These are phyloP conservation scores for Mortierella sp. DNA, from an alignment of 371 early-diverging fungal species.

Conservation along the genomic window DNA sequence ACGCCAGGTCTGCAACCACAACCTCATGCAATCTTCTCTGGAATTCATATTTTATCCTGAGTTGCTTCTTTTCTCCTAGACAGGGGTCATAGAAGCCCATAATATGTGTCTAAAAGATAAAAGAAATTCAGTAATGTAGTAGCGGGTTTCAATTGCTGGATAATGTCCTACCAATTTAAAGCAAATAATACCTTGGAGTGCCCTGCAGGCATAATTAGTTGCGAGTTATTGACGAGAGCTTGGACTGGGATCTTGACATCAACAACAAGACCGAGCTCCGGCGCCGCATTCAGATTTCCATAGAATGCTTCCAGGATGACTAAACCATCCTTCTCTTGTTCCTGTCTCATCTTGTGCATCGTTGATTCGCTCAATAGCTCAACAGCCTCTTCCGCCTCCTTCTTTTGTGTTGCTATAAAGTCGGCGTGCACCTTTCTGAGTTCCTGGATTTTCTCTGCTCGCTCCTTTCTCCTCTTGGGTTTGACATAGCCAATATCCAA, in stretches of 20 bases:
- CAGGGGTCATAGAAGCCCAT: conserved; percentile 98
- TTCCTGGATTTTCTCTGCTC: conserved; percentile 75
- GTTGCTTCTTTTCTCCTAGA: conserved; percentile 86
- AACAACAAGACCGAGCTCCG: conserved; percentile 62
- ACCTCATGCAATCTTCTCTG: conserved; percentile 86
- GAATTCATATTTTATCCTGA: conserved; percentile 89
- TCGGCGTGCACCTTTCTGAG: conserved; percentile 84
- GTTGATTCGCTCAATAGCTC: conserved; percentile 78
- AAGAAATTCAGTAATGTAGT: neutral
- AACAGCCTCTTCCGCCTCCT: conserved; percentile 85
- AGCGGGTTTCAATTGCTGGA: too few species aligned
- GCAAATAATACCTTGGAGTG: conserved; percentile 79
- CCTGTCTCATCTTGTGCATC: conserved; percentile 74
- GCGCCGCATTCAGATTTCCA: conserved; percentile 74
- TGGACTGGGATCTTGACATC: conserved; percentile 93
- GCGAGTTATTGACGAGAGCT: conserved; percentile 84
- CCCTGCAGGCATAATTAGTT: conserved; percentile 89
- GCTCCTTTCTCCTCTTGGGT: conserved; percentile 74
- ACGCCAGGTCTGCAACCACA: conserved; percentile 81
- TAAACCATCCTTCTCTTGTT: conserved; percentile 79
- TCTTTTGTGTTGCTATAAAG: conserved; percentile 75
- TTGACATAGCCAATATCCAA: conserved; percentile 77
- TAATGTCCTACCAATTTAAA: neutral
- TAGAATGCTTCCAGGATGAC: conserved; percentile 91
- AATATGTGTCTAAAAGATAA: conserved; percentile 72